Base-by-base conservation (phyloP, 495 filamentous ascomycete genomes). In the Pseudevernia furfuracea region DNA sequence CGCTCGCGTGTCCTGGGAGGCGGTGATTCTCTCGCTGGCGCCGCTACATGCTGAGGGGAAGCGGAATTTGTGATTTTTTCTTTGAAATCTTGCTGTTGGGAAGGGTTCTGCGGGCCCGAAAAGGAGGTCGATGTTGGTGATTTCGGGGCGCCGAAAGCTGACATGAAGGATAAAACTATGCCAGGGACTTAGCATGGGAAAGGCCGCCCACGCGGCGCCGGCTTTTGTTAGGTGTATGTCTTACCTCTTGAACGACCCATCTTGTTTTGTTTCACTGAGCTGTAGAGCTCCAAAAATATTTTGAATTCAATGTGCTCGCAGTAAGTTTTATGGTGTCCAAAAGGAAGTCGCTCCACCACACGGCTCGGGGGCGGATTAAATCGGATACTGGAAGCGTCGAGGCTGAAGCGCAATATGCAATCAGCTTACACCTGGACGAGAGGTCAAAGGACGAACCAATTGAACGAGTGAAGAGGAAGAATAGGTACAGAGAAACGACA, bases 141-240 rank as follows among this genome's bases (percentile, higher is more conserved):
- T 64, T 66, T 67, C 0, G 68, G 68, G 39, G 74, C 74, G 46
- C 82, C 81, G 71, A 84, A 86, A 63, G 80, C 78, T 62, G 82
- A 84, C 72, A 87, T 85, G 71, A 87, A 85, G 59, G 85, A 87
- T 62, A 83, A 74, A 25, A 87, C 85, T 87, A 76, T 67, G 70
- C 68, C 67, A 71, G 70, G 66, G 59, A 41, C 63, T 41, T 65
- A 58, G 49, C 38, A 25, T 19, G 1, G 8, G 32, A 41, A 28
- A 39, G 21, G 28, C 49, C 19, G 14, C 60, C 59, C 9, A 44
- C 23, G 36, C 25, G 52, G 49, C 49, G 6, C 46, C 15, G 15
- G 30, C 52, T 30, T 30, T 55, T 2, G 23, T 28, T 10, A 30
- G 30, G 17, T 12, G 32, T 30, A 3, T 67, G 65, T 52, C 65